Evolutionary conservation across 495 filamentous ascomycete species (phyloP), one percentile per base, ranked within the genome.

Genomic region (Darksidea phi): DNA sequence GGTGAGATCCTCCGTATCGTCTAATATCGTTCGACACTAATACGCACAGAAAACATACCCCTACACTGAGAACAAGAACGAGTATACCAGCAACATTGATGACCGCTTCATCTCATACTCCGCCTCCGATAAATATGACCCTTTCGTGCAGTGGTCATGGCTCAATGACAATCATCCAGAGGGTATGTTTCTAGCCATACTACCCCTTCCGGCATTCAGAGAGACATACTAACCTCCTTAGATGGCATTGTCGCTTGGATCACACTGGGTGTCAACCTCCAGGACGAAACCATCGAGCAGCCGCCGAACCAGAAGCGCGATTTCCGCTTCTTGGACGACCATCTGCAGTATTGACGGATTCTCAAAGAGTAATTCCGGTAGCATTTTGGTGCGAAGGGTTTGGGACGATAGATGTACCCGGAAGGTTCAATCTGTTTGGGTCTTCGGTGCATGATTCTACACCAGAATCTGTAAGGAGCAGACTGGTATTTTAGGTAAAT

Each of bases 101-200:
- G 57, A 53, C 23, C 7, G 20, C 23, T 54, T 54, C 24, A 23
- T 49, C 15, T 49, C 37, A 13, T 20, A 8, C 25, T 17, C 58
- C 6, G 48, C 58, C n/a, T 20, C 23, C 41, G 26, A 36, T 1
- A 47, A 47, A 6, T 61, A 54, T 17, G 58, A 61, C 38, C 58
- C 58, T 8, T 54, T 61, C 18, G 58, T 38, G 2, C 36, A 36
- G 41, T 61, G 42, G 36, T 10, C 23, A 6, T 54, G 37, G 38
- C 6, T 54, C 12, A 36, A 49, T 32, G 28, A 32, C 2, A 36
- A 12, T 1, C 2, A 54, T 2, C 15, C 37, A 15, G 20, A 50
- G 6, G 20, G 57, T 60, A 43, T 6, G 55, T 42, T 4, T n/a
- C 20, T 24, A 13, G 6, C 20, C 21, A 15, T 15, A 3, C 13